These are phyloP conservation scores for Amauroascus niger DNA, from an alignment of 2,329 filamentous ascomycete genomes.

Conservation along the genomic window DNA sequence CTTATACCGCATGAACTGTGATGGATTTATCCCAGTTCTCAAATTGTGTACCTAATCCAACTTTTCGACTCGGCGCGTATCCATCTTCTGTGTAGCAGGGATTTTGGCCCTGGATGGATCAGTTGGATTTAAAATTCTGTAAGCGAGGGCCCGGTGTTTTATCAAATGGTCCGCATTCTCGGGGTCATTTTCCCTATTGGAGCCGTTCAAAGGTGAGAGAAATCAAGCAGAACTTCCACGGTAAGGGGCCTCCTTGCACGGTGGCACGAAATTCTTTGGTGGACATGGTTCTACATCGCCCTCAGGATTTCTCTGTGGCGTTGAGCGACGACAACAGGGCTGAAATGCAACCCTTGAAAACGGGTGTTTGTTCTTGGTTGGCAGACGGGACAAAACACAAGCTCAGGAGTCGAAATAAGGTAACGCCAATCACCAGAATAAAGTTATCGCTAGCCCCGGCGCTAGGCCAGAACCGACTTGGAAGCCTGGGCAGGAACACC, in stretches of 20 bases:
- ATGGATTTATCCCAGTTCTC: not conserved
- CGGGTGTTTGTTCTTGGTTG: not conserved
- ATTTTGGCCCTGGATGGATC: not conserved
- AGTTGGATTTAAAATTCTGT: not conserved
- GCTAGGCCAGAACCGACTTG: not conserved
- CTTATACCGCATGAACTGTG: not conserved
- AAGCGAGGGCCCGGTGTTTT: not conserved
- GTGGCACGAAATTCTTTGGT: too few relatives aligned
- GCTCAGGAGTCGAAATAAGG: constrained; percentile 4
- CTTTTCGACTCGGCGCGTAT: not conserved
- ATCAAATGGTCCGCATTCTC: not conserved
- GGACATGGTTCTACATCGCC: too few relatives aligned
- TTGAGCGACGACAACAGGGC: not conserved
- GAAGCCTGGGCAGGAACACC: not conserved
- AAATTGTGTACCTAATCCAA: not conserved
- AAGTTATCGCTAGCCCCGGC: not conserved
- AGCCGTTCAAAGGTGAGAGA: not conserved
- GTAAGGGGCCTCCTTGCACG: too few relatives aligned
- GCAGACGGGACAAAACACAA: not conserved
- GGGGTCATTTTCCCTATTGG: not conserved
- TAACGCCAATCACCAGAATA: constrained; percentile 1
- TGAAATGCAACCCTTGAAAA: not conserved
- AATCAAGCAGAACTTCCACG: not conserved
- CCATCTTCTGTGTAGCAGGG: not conserved
- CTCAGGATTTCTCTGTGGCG: not conserved